A percentile compares a stretch with the other conserved stretches of the same genome.
Conservation (phyloP, 78 protist species). For the Chrysochromulina tobinii region DNA sequence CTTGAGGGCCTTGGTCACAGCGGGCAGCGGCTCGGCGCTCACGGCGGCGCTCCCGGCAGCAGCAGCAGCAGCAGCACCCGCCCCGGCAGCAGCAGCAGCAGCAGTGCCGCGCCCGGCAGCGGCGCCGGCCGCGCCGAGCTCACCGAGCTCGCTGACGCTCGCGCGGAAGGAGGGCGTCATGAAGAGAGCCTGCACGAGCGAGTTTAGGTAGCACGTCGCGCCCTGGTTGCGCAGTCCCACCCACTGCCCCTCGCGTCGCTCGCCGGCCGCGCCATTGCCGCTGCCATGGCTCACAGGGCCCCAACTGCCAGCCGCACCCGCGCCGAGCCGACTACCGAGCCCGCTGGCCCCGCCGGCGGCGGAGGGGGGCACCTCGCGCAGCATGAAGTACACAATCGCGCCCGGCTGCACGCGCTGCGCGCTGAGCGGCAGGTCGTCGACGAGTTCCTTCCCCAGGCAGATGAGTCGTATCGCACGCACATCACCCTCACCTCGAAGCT, state of each 20-base stretch:
- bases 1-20: neutral
- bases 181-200: slow-evolving; percentile 72
- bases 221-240: slow-evolving; percentile 71
- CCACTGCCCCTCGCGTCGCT: neutral
- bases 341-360: too few species aligned
- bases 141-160: neutral
- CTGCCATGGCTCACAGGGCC: too few species aligned
- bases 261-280: neutral
- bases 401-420: too few species aligned
- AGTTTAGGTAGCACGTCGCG: slow-evolving; percentile 83
- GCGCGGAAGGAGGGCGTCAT: slow-evolving; percentile 66
- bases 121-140: neutral
- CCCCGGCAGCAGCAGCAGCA: neutral
- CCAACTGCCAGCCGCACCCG: too few species aligned
- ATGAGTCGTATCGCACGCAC: too few species aligned
- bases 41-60: neutral
- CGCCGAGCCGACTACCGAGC: too few species aligned
- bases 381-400: too few species aligned
- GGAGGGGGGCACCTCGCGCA: too few species aligned
- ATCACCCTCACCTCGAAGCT: too few species aligned
- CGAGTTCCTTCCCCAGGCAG: too few species aligned
- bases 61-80: too few species aligned
- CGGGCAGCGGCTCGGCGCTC: neutral
- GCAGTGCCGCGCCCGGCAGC: neutral
- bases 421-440: too few species aligned